Base-by-base conservation (phyloP, 345 rosid species). In the Camelina sativa region DNA sequence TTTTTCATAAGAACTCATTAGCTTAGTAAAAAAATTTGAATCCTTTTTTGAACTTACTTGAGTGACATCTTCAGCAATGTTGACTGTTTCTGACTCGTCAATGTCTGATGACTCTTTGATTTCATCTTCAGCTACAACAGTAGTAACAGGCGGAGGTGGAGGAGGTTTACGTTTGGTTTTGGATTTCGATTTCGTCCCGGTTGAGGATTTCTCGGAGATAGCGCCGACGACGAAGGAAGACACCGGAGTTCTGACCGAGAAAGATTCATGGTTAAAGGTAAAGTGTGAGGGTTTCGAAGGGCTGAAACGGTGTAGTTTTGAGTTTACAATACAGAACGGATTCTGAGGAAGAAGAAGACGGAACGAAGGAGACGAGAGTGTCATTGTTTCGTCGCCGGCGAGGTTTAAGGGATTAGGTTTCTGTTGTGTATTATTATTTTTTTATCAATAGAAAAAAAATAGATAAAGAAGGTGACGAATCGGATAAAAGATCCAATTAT, bases 11-110 rank as follows among this genome's bases (percentile, higher is more conserved):
- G 15, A 40, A 15, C 59, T 6, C 22, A 20, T 62, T 54, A 17
- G 10, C 6, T 23, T 43, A 62, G 35, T 62, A 23, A 34, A 15
- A 34, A 23, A 71, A 56, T 1, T 51, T 11, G 43, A 72, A 30
- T 19, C 4, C 4, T 48, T 50, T 41, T 28, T 58, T 58, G 32
- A 70, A 60, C 73, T 60, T 72, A 86, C 91, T 87, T 90, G 91
- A 62, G 92, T 90, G 41, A 90, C 92, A 71, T 88, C 89, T 75
- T 90, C 92, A 1, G 96, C 91, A 43, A 90, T 87, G 79, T 87
- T 87, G 48, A 90, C 92, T 6, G 78, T 37, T 54, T 80, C 84
- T 78, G 76, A 65, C 16, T 71, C 46, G 17, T 13, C 11, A 15
- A 16, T 57, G 61, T 69, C 84, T 78, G 73, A 65, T 78, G 73